Percentiles rank a stretch among this genome's conserved stretches.
These are phyloP conservation scores for Talaromyces sp. DNA, from an alignment of 2,329 filamentous ascomycete species.

Conservation along the genomic window DNA sequence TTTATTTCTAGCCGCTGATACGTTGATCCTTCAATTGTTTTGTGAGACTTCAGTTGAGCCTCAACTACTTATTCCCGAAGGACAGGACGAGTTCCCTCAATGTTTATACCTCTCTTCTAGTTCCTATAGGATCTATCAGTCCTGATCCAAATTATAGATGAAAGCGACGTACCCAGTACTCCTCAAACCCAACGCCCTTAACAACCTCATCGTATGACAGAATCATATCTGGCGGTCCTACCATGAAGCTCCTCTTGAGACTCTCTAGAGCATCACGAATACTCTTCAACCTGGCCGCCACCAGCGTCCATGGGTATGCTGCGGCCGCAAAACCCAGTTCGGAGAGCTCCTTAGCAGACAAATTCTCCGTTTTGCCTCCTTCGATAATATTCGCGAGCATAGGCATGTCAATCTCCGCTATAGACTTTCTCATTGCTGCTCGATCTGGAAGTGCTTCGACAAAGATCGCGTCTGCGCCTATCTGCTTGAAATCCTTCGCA, in stretches of 20 bases:
- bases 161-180: slow-evolving; percentile 38
- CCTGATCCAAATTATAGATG: no score
- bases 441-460: slow-evolving; percentile 41
- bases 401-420: slow-evolving; percentile 38
- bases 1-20: not conserved
- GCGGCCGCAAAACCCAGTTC: slow-evolving; percentile 37
- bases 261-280: slow-evolving; percentile 29
- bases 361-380: slow-evolving; percentile 41
- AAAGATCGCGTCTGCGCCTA: slow-evolving; percentile 43
- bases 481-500: slow-evolving; percentile 38
- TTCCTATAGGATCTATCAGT: slow-evolving; percentile 6
- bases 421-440: slow-evolving; percentile 36
- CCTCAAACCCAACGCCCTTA: slow-evolving; percentile 46
- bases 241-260: slow-evolving; percentile 43
- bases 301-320: slow-evolving; percentile 18
- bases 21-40: not conserved
- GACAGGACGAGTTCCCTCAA: not conserved
- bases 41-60: not conserved
- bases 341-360: slow-evolving; percentile 37
- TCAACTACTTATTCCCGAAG: no score
- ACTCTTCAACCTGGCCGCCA: slow-evolving; percentile 17
- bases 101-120: slow-evolving; percentile 12
- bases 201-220: slow-evolving; percentile 46
- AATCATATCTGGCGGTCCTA: slow-evolving; percentile 44
- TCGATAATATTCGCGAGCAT: slow-evolving; percentile 47